A percentile compares a stretch with the other conserved stretches of the same genome.
These are phyloP conservation scores for Pleurotus djamor DNA, from an alignment of 768 basidiomycete genomes.

Conservation along the genomic window DNA sequence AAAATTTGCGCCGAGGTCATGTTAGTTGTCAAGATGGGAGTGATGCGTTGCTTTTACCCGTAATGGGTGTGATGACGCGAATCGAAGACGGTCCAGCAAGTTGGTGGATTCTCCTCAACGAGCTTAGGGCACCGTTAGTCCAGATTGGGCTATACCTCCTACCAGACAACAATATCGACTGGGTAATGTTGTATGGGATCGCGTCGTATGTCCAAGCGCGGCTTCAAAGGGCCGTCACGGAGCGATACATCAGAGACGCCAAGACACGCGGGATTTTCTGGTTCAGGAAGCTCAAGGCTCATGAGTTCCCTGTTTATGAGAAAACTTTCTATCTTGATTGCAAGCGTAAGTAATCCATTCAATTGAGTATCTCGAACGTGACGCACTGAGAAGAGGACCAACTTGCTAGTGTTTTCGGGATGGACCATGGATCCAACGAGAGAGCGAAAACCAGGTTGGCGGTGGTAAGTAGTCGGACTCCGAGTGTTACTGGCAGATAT, in stretches of 20 bases:
- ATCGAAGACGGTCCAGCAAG: conserved; percentile 1
- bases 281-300: conserved; percentile 1
- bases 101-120: conserved; percentile 6
- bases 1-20: background rate
- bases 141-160: background rate
- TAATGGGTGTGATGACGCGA: background rate
- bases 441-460: background rate
- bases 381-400: too few species aligned
- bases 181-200: conserved; percentile 1
- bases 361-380: too few species aligned
- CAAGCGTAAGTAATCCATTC: background rate
- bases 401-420: background rate
- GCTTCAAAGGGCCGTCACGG: background rate
- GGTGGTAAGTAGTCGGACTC: background rate
- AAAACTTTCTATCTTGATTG: background rate
- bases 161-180: conserved; percentile 2
- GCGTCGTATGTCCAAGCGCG: background rate
- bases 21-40: background rate
- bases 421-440: background rate
- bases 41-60: background rate
- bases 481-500: too few species aligned
- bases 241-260: conserved; percentile 3
- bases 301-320: background rate
- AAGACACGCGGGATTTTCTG: conserved; percentile 6
- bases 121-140: background rate